Evolutionary conservation across 805 yeast species (phyloP), one percentile per base, ranked within the genome.

Genomic region (Cyberlindnera euphorbiiphila): DNA sequence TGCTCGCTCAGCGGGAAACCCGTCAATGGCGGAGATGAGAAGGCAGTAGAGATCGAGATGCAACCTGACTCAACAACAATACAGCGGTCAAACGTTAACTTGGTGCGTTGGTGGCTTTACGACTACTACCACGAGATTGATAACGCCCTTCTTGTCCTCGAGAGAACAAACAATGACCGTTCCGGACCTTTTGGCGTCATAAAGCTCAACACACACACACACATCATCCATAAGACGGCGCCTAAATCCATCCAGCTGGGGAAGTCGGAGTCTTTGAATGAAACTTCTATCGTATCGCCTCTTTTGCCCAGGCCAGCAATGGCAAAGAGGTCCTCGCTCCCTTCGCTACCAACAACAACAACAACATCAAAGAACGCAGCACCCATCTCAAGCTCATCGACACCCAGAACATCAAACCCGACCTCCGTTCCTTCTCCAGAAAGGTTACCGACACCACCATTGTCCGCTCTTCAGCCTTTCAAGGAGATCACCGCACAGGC

Each of bases 111-210:
- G 59, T 39, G 45, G 43, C 25, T 51, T 8, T 54, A 54, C 27
- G 47, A 47, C 25, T 72, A 73, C 16, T 85, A 88, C 54, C 82
- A 82, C 19, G 93, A 85, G 11, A 76, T 88, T 72, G 95, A 88
- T 59, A 62, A 63, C 23, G 86, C 82, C 46, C 60, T 85, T 34
- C 66, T 71, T 4, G 52, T 61, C 3, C 57, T 86, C 20, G 51
- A 49, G n/a, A 33, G 24, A 18, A 26, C 32, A 7, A 16, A 11
- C 3, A 23, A 13, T 6, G 35, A 25, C n/a, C 10, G 18, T 2
- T 37, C 32, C 13, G 54, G 54, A 1, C 54, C 54, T 12, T 50
- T 50, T 29, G 41, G 35, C 15, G 47, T 43, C n/a, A 38, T 46
- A 23, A 27, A 7, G 7, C 9, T 17, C 17, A n/a, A 26, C 9